These are phyloP conservation scores for Globisporangium emineosum DNA, from an alignment of 352 stramenopile genomes.

Conservation along the genomic window DNA sequence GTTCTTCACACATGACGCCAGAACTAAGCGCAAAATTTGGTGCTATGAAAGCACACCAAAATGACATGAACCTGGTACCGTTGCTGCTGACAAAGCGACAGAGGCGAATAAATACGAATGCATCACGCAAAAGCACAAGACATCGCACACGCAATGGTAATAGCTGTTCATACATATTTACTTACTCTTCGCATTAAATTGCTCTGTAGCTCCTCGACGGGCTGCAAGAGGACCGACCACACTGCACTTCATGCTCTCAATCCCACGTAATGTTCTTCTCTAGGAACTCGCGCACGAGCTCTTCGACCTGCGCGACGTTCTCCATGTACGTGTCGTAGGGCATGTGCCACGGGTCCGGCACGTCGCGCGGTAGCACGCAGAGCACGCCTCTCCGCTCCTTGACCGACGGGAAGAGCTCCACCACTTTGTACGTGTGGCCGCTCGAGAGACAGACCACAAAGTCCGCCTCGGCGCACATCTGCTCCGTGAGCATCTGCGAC, in stretches of 20 bases:
- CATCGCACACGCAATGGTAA: not conserved
- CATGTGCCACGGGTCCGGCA: constrained; percentile 84
- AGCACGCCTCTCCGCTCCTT: constrained; percentile 58
- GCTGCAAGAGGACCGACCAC: no score
- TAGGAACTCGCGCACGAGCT: constrained; percentile 75
- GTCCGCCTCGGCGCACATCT: constrained; percentile 65
- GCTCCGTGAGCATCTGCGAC: constrained; percentile 60
- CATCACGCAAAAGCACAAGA: not conserved
- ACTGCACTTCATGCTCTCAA: constrained; percentile 1
- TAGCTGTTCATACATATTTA: constrained; percentile 7
- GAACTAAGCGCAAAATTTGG: not conserved
- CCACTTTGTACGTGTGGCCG: constrained; percentile 56
- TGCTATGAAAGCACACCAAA: not conserved
- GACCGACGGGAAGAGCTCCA: constrained; percentile 58
- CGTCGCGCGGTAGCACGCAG: constrained; percentile 52
- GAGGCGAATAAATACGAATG: not conserved
- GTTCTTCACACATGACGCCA: not conserved
- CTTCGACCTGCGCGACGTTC: constrained; percentile 69
- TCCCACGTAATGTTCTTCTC: constrained; percentile 49
- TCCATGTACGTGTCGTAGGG: constrained; percentile 82
- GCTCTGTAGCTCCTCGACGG: not conserved
- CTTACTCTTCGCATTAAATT: not conserved
- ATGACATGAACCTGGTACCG: not conserved
- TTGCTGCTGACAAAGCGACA: no score
- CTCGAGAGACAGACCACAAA: constrained; percentile 75